phyloP scores from a whole-genome alignment of 192 early-diverging fungal species.

The Coemansia guatemalensis region DNA sequence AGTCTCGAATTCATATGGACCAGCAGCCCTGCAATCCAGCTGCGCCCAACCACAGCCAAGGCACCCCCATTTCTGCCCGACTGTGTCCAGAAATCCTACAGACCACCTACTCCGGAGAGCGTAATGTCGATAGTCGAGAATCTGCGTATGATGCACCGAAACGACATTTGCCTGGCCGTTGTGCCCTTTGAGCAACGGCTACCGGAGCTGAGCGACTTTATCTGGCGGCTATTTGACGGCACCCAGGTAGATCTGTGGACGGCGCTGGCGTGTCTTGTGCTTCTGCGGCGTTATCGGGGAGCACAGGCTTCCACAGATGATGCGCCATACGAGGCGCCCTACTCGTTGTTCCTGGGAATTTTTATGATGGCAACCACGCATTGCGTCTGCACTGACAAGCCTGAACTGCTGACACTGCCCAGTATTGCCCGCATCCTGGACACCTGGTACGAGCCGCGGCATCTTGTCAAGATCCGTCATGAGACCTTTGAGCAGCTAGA shows the following conservation, averaged over 20 bases:
- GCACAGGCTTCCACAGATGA: conserved; percentile 8
- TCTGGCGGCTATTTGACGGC: conserved; percentile 37
- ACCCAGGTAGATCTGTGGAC: conserved; percentile 33
- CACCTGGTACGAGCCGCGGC: conserved; percentile 16
- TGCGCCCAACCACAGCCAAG: conserved; percentile 5
- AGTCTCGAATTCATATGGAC: conserved; percentile 26
- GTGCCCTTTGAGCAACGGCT: conserved; percentile 31
- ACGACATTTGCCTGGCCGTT: conserved; percentile 18
- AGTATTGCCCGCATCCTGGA: conserved; percentile 22
- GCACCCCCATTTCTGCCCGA: background rate
- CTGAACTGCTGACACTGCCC: conserved; percentile 8
- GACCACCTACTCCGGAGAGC: conserved; percentile 33
- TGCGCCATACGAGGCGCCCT: conserved; percentile 34
- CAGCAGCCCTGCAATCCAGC: background rate
- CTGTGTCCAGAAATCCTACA: background rate
- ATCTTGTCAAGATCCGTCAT: conserved; percentile 20
- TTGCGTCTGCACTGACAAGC: conserved; percentile 15
- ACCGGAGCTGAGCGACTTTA: conserved; percentile 34
- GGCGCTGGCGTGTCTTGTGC: conserved; percentile 29
- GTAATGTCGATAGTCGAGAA: conserved; percentile 28
- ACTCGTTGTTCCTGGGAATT: conserved; percentile 39
- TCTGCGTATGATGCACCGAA: conserved; percentile 21
- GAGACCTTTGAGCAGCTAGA: conserved; percentile 16
- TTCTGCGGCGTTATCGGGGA: conserved; percentile 22
- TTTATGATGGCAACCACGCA: conserved; percentile 26